phyloP scores from a whole-genome alignment of 192 early-diverging fungal genomes.

The Rhizophagus prolifer region DNA sequence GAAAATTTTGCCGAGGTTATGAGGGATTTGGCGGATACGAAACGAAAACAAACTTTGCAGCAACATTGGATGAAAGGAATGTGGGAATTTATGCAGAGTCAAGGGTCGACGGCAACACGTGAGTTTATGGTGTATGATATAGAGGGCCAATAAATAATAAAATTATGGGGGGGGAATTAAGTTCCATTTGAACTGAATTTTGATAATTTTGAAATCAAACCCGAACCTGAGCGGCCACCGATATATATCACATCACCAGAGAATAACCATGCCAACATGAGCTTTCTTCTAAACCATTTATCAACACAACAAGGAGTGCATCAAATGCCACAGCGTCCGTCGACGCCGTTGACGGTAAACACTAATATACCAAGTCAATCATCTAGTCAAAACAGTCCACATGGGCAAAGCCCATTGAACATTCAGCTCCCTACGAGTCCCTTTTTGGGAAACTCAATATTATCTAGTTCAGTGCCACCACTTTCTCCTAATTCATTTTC shows the following conservation, averaged over 20 bases:
- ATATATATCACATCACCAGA: slow-evolving; percentile 60
- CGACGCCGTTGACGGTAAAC: slow-evolving; percentile 43
- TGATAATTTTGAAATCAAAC: slow-evolving; percentile 45
- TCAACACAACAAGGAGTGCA: not conserved
- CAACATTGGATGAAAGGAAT: slow-evolving; percentile 67
- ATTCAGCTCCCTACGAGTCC: slow-evolving; percentile 37
- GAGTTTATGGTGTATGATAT: slow-evolving; percentile 15
- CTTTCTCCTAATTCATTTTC: slow-evolving; percentile 46
- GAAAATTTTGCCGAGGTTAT: slow-evolving; percentile 71
- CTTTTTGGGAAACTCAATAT: slow-evolving; percentile 28
- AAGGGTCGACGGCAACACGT: slow-evolving; percentile 30
- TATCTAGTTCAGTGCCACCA: slow-evolving; percentile 35
- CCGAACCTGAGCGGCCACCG: slow-evolving; percentile 48
- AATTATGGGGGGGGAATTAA: not conserved
- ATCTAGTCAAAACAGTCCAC: slow-evolving; percentile 39
- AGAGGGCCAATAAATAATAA: not conserved
- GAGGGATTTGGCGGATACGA: slow-evolving; percentile 72
- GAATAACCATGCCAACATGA: slow-evolving; percentile 28
- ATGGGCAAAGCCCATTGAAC: slow-evolving; percentile 37
- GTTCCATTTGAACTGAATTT: slow-evolving; percentile 46
- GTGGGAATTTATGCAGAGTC: slow-evolving; percentile 56
- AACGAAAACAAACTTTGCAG: slow-evolving; percentile 67
- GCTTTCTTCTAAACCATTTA: slow-evolving; percentile 24
- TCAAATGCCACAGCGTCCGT: slow-evolving; percentile 32
- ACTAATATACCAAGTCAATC: slow-evolving; percentile 34